Evolutionary conservation across 2,329 filamentous ascomycete species (phyloP).

Genomic region (Orbilia oligospora): DNA sequence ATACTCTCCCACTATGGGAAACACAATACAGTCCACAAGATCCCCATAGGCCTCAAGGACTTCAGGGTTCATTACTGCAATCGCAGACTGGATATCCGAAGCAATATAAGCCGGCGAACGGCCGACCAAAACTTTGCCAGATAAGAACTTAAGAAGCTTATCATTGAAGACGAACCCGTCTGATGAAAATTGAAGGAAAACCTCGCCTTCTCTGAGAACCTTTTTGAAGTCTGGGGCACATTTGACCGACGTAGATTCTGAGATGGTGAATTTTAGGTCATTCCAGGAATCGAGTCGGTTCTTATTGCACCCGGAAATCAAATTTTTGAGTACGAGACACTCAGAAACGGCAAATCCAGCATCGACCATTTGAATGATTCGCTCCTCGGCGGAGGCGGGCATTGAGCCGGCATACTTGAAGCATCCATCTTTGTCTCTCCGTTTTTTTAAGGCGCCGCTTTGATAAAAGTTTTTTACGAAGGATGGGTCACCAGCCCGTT

Average conservation of each 20-base stretch:
- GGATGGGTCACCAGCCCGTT: not conserved
- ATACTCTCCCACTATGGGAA: slow-evolving; percentile 74
- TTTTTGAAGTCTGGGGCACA: slow-evolving; percentile 79
- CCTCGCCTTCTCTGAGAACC: slow-evolving; percentile 75
- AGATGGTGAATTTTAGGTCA: not conserved
- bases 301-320: not conserved
- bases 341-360: not conserved
- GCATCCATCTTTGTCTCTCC: slow-evolving; percentile 67
- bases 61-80: slow-evolving; percentile 66
- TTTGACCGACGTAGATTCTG: slow-evolving; percentile 74
- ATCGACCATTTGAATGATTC: slow-evolving; percentile 1
- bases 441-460: not conserved
- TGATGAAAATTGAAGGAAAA: slow-evolving; percentile 77
- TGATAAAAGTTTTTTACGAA: not conserved
- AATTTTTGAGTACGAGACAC: not conserved
- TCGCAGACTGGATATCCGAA: slow-evolving; percentile 80
- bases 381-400: not conserved
- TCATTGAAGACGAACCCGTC: slow-evolving; percentile 32
- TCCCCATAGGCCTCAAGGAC: not conserved
- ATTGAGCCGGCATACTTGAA: not conserved
- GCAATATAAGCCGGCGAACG: slow-evolving; percentile 78
- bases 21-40: slow-evolving; percentile 78
- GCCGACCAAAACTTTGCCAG: slow-evolving; percentile 76
- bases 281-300: not conserved
- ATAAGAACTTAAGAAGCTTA: slow-evolving; percentile 65